These are phyloP conservation scores for Yamadazyma paraphyllophila DNA, from an alignment of 805 yeast genomes.

Conservation along the genomic window DNA sequence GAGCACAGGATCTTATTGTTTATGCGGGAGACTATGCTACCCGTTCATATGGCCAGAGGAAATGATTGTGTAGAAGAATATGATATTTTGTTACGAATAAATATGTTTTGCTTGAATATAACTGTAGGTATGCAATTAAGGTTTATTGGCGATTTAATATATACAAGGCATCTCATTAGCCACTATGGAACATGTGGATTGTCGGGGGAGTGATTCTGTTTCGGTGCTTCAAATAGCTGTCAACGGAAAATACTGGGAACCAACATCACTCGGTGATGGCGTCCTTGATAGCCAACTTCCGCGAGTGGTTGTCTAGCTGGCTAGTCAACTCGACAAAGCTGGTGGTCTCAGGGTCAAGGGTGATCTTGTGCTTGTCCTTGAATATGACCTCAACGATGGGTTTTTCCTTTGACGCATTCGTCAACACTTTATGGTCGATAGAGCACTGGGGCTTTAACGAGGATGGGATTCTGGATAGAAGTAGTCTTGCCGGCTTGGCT, in stretches of 20 bases:
- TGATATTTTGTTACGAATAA: too few species aligned
- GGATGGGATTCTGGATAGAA: slow-evolving; percentile 80
- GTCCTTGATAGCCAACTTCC: slow-evolving; percentile 72
- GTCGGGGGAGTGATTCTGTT: too few species aligned
- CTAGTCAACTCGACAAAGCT: slow-evolving; percentile 62
- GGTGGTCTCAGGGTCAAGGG: slow-evolving; percentile 60
- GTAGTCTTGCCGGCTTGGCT: slow-evolving; percentile 77
- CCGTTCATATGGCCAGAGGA: slow-evolving; percentile 61
- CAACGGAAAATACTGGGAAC: too few species aligned
- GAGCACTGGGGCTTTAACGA: slow-evolving; percentile 56
- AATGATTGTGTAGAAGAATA: slow-evolving; percentile 12
- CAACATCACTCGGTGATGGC: slow-evolving; percentile 42
- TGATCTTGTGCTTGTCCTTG: slow-evolving; percentile 71
- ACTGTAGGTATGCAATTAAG: too few species aligned
- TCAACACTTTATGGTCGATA: slow-evolving; percentile 62
- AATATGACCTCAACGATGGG: slow-evolving; percentile 75
- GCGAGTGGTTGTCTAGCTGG: slow-evolving; percentile 76
- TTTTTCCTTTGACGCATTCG: slow-evolving; percentile 37
- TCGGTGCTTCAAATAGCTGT: too few species aligned
- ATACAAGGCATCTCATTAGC: slow-evolving; percentile 8
- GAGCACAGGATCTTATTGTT: slow-evolving; percentile 74
- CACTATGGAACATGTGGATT: too few species aligned
- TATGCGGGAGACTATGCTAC: slow-evolving; percentile 72
- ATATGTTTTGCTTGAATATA: too few species aligned
- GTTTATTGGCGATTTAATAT: slow-evolving; percentile 1